Percentiles rank a stretch among this genome's conserved stretches.
Conservation (phyloP, 495 filamentous ascomycete genomes). For the Penicillium coffeae region DNA sequence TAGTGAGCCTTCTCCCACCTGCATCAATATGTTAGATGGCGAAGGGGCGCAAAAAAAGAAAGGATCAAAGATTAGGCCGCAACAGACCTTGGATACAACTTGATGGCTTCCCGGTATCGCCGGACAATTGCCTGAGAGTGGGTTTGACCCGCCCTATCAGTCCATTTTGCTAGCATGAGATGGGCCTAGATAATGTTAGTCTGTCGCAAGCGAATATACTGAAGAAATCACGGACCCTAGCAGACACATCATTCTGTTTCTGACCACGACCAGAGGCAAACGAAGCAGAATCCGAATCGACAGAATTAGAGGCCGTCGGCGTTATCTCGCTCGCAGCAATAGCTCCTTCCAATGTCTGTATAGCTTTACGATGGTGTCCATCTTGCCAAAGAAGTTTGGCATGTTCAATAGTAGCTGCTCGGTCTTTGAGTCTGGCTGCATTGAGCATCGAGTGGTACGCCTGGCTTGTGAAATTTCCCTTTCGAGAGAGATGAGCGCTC, state of each 20-base stretch:
- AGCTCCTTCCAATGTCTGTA: slow-evolving; percentile 80
- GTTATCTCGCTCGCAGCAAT: slow-evolving; percentile 71
- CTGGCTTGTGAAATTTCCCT: slow-evolving; percentile 73
- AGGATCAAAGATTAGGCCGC: not conserved
- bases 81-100: slow-evolving; percentile 38
- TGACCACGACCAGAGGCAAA: slow-evolving; percentile 33
- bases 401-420: slow-evolving; percentile 87
- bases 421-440: slow-evolving; percentile 77
- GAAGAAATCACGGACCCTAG: slow-evolving; percentile 28
- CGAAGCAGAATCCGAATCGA: slow-evolving; percentile 32
- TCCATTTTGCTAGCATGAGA: slow-evolving; percentile 91
- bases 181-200: slow-evolving; percentile 51
- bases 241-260: slow-evolving; percentile 43
- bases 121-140: slow-evolving; percentile 70
- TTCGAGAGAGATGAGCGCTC: slow-evolving; percentile 80
- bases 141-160: slow-evolving; percentile 87
- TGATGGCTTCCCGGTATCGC: slow-evolving; percentile 57
- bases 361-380: slow-evolving; percentile 90
- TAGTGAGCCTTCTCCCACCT: slow-evolving; percentile 97
- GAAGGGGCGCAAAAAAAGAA: not conserved
- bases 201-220: not conserved
- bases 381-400: slow-evolving; percentile 91
- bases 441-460: slow-evolving; percentile 92
- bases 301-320: slow-evolving; percentile 42
- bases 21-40: slow-evolving; percentile 7